Evolutionary conservation across 352 stramenopile genomes (phyloP).

Genomic region (Thalassiosira mediterranea): DNA sequence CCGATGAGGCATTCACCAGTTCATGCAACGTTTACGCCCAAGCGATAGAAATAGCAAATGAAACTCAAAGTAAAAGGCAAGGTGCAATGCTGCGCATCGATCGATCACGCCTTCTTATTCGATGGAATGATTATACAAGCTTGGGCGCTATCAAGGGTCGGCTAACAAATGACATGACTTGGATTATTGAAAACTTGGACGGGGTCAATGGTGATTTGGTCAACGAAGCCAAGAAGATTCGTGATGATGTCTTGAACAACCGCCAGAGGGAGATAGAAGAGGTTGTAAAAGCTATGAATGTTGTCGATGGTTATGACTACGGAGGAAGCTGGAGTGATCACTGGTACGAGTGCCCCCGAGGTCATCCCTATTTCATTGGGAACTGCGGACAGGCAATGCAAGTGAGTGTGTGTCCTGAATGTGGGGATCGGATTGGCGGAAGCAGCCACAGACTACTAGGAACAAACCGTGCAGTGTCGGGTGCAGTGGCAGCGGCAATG

Average conservation of each 20-base stretch:
- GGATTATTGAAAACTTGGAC: conserved; percentile 14
- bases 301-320: conserved; percentile 44
- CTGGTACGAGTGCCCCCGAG: conserved; percentile 87
- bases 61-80: conserved; percentile 21
- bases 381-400: conserved; percentile 87
- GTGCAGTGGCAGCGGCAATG: too few relatives aligned
- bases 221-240: conserved; percentile 30
- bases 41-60: conserved; percentile 41
- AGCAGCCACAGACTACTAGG: conserved; percentile 56
- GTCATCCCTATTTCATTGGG: conserved; percentile 87
- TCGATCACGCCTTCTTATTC: conserved; percentile 10
- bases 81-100: conserved; percentile 21
- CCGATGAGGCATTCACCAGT: conserved; percentile 11
- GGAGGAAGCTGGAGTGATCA: conserved; percentile 47
- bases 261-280: conserved; percentile 25
- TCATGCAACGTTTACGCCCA: conserved; percentile 26
- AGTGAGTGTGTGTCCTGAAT: conserved; percentile 81
- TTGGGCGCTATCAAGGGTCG: background rate
- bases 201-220: conserved; percentile 24
- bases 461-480: too few relatives aligned
- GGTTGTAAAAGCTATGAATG: conserved; percentile 55
- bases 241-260: conserved; percentile 2
- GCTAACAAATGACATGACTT: conserved; percentile 13
- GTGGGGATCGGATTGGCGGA: conserved; percentile 81
- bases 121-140: conserved; percentile 9